A percentile compares a stretch with the other conserved stretches of the same genome.
Conservation (phyloP, 108 stramenopile species). For the Cyclotella atomus region DNA sequence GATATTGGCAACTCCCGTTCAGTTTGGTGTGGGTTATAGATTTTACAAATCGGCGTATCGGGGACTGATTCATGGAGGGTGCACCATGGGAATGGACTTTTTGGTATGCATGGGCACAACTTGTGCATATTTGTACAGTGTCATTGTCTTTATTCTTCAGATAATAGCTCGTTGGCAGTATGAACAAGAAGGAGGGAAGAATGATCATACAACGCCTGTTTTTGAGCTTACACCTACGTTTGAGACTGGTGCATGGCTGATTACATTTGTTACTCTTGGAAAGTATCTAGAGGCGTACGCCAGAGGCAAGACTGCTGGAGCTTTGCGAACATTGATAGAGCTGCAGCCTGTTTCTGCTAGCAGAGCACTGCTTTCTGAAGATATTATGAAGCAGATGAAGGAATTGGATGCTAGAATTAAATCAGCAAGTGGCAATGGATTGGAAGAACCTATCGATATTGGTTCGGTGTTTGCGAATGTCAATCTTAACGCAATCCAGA, state of each 20-base stretch:
- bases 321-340: conserved; percentile 88
- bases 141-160: conserved; percentile 51
- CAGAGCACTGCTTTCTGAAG: conserved; percentile 20
- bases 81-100: conserved; percentile 93
- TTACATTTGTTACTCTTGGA: conserved; percentile 95
- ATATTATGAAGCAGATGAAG: conserved; percentile 25
- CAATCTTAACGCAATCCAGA: conserved; percentile 49
- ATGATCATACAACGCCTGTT: conserved; percentile 2
- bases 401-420: conserved; percentile 4
- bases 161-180: conserved; percentile 15
- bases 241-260: conserved; percentile 96
- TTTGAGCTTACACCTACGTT: conserved; percentile 66
- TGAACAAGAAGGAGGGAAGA: background rate
- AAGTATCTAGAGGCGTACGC: conserved; percentile 92
- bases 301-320: conserved; percentile 86
- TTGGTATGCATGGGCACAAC: conserved; percentile 94
- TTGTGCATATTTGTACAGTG: conserved; percentile 85
- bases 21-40: conserved; percentile 86
- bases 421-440: background rate
- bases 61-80: conserved; percentile 60
- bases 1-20: conserved; percentile 79
- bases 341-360: conserved; percentile 76
- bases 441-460: conserved; percentile 20
- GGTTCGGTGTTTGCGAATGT: conserved; percentile 23
- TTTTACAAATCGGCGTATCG: conserved; percentile 87